Evolutionary conservation across 495 filamentous ascomycete genomes (phyloP).

Genomic region (Aspergillus sclerotioniger): DNA sequence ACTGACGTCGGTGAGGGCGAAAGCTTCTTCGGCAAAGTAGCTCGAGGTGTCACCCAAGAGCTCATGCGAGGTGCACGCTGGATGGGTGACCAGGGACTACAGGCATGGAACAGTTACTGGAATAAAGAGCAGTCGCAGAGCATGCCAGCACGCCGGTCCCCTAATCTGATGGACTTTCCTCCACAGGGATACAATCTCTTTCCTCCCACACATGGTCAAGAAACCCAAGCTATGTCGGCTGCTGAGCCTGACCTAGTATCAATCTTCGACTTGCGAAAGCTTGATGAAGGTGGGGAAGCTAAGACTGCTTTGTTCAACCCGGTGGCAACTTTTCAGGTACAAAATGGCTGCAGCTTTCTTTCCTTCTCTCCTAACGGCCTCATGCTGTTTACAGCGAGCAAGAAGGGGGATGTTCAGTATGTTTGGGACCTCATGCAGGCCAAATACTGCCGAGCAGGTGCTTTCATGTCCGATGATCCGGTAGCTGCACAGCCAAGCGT

Average conservation of each 20-base stretch:
- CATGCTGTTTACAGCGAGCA: constrained; percentile 81
- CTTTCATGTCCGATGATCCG: constrained; percentile 40
- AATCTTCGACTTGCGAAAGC: constrained; percentile 72
- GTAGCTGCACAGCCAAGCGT: constrained; percentile 50
- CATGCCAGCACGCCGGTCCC: constrained; percentile 25
- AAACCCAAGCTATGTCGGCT: constrained; percentile 39
- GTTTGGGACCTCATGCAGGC: constrained; percentile 88
- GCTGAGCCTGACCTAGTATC: constrained; percentile 80
- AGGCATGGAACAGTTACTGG: constrained; percentile 90
- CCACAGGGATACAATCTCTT: constrained; percentile 48
- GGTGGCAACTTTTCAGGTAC: constrained; percentile 74
- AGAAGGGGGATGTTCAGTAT: constrained; percentile 86
- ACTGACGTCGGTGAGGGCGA: constrained; percentile 78
- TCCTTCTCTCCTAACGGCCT: constrained; percentile 85
- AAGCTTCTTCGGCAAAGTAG: constrained; percentile 78
- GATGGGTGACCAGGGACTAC: constrained; percentile 80
- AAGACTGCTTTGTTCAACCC: constrained; percentile 52
- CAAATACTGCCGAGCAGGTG: constrained; percentile 40
- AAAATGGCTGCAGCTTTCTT: constrained; percentile 85
- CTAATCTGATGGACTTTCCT: constrained; percentile 27
- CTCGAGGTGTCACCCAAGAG: constrained; percentile 85
- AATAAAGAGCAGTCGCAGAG: constrained; percentile 55
- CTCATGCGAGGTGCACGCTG: constrained; percentile 84
- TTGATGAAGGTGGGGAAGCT: constrained; percentile 48
- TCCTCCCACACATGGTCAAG: constrained; percentile 71